Base-by-base conservation (phyloP, 805 yeast species). In the Sugiyamaella mastotermitis region DNA sequence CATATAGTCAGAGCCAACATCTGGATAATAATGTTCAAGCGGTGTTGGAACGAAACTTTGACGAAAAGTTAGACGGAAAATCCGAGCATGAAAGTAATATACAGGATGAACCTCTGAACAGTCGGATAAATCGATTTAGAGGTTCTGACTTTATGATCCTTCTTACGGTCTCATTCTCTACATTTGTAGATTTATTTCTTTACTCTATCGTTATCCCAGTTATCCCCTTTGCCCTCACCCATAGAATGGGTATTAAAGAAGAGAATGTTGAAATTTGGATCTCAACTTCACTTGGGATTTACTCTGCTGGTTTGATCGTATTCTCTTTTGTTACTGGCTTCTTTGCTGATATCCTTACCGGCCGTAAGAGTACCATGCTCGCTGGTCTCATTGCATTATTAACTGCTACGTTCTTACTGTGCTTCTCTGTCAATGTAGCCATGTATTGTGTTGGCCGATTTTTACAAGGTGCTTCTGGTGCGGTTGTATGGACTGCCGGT, bases 401-500 rank as follows among this genome's bases (percentile, higher is more conserved):
- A 6, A 62, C 47, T 2, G 51, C 63, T 4, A 58, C 64, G 0
- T 33, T 51, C n/a, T 40, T 60, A 27, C 45, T 57, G 5, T 46
- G 52, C 26, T 45, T 58, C 28, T 45, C 59, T n/a, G 42, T 35
- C n/a, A 37, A 42, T 5, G 37, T 50, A n/a, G 49, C 49, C 31
- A 33, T 55, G 20, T 57, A 51, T 37, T 42, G 51, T 23, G 38
- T 52, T 17, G 64, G 62, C 18, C 49, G 65, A 13, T 26, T 53
- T 6, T 33, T 60, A 14, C 65, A 60, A 33, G 65, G 65, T 6
- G 26, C 55, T 5, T 51, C 64, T 13, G 61, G 50, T 11, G 58
- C 55, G 7, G 43, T 56, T 4, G 61, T 58, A 15, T 60, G 65
- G 65, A 49, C 56, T 2, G 60, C 55, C 6, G 65, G 65, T 3